Evolutionary conservation across 2,329 filamentous ascomycete genomes (phyloP).

Genomic region (Ophiocordyceps camponoti-saundersi): DNA sequence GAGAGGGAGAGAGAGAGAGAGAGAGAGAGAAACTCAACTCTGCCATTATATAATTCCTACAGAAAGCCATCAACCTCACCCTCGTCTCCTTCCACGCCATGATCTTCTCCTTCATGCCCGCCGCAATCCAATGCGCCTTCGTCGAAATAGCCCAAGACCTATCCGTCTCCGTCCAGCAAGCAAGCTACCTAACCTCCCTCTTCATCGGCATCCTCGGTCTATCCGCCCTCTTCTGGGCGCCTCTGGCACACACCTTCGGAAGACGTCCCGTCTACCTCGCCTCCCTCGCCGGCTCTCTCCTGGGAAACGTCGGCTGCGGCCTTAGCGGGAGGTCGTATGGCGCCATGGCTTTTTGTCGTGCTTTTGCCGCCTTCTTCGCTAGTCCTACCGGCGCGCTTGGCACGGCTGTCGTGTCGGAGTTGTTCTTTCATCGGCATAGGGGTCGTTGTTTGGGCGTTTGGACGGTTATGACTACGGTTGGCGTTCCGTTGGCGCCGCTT

Average conservation of each 20-base stretch:
- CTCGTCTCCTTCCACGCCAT: constrained; percentile 39
- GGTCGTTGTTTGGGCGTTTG: constrained; percentile 6
- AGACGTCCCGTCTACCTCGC: constrained; percentile 34
- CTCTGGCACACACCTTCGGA: constrained; percentile 34
- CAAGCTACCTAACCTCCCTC: constrained; percentile 30
- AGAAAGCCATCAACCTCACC: constrained; percentile 34
- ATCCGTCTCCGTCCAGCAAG: constrained; percentile 25
- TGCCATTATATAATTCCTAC: not conserved
- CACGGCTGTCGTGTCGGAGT: constrained; percentile 6
- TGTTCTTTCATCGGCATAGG: constrained; percentile 5
- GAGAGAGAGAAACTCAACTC: no score
- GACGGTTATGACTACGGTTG: constrained; percentile 7
- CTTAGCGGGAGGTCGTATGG: constrained; percentile 25
- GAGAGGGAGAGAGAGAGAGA: no score
- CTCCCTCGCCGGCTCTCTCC: constrained; percentile 24
- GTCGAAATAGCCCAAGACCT: constrained; percentile 33
- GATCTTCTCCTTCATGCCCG: constrained; percentile 38
- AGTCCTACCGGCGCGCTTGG: constrained; percentile 22
- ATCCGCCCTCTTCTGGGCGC: constrained; percentile 34
- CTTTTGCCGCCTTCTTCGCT: constrained; percentile 35
- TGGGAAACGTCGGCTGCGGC: constrained; percentile 35
- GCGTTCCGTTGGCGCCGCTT: constrained; percentile 14
- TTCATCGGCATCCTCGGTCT: constrained; percentile 7
- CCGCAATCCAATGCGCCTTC: constrained; percentile 36
- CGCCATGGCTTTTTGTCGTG: constrained; percentile 29